Conservation (phyloP, 2,329 filamentous ascomycete species). For the Aspergillus aculeatus region DNA sequence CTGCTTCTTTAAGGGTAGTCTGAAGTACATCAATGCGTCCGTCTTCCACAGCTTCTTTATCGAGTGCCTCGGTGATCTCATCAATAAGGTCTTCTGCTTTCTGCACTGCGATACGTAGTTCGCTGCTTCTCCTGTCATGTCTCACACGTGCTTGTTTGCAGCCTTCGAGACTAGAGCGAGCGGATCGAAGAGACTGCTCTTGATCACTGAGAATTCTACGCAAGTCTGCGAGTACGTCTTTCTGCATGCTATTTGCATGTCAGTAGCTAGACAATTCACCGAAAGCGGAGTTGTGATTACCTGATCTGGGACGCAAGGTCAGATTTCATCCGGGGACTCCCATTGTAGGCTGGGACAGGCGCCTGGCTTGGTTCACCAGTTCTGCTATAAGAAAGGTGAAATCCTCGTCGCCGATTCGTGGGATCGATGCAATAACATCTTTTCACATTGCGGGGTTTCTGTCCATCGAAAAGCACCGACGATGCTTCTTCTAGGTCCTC, state of each 20-base stretch:
- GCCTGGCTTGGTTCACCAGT: slow-evolving; percentile 51
- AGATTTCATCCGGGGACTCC: slow-evolving; percentile 72
- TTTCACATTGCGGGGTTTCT: slow-evolving; percentile 66
- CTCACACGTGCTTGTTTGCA: slow-evolving; percentile 51
- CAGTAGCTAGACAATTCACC: slow-evolving; percentile 10
- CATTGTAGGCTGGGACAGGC: slow-evolving; percentile 54
- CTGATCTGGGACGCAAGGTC: slow-evolving; percentile 68
- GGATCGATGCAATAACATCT: slow-evolving; percentile 65
- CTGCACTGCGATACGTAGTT: slow-evolving; percentile 59
- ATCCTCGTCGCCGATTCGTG: slow-evolving; percentile 61
- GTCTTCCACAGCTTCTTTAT: slow-evolving; percentile 61
- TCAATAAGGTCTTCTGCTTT: slow-evolving; percentile 61
- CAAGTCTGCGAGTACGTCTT: slow-evolving; percentile 52
- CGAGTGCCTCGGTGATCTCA: slow-evolving; percentile 65
- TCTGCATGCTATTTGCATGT: slow-evolving; percentile 40
- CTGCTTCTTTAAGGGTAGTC: slow-evolving; percentile 57
- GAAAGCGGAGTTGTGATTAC: slow-evolving; percentile 28
- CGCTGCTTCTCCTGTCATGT: slow-evolving; percentile 48
- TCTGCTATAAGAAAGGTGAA: slow-evolving; percentile 56
- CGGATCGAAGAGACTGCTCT: slow-evolving; percentile 49
- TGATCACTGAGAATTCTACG: slow-evolving; percentile 56
- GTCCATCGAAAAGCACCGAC: slow-evolving; percentile 64
- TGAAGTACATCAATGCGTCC: slow-evolving; percentile 62
- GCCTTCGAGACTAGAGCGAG: slow-evolving; percentile 51
- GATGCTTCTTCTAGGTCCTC: slow-evolving; percentile 65